Conservation (phyloP, 768 basidiomycete species). For the Xanthoconium purpureum region DNA sequence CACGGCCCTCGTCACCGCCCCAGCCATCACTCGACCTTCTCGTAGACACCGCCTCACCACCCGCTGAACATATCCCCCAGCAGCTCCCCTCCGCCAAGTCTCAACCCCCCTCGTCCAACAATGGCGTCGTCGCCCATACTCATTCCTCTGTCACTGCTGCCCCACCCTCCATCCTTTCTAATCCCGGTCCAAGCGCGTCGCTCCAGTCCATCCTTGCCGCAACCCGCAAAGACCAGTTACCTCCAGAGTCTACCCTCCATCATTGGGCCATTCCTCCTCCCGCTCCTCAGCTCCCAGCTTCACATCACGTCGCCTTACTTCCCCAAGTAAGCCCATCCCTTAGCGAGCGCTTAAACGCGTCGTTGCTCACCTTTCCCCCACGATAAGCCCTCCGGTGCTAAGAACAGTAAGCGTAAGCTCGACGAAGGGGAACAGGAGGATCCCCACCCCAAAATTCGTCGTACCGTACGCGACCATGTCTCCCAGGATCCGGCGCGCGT, state of each 20-base stretch:
- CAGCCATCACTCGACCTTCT: conserved; percentile 41
- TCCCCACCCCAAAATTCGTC: conserved; percentile 73
- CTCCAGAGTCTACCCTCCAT: conserved; percentile 30
- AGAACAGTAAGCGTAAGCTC: conserved; percentile 71
- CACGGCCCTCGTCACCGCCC: conserved; percentile 43
- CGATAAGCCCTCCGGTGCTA: conserved; percentile 32
- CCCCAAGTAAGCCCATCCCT: conserved; percentile 39
- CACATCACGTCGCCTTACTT: conserved; percentile 29
- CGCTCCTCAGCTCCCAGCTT: conserved; percentile 31
- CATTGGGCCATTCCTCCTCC: conserved; percentile 38
- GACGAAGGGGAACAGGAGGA: conserved; percentile 61
- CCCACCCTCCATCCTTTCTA: conserved; percentile 35
- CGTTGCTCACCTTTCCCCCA: conserved; percentile 18
- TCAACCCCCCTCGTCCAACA: conserved; percentile 20
- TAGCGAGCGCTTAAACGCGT: conserved; percentile 30
- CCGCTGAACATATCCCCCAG: conserved; percentile 28
- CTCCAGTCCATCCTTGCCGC: conserved; percentile 39
- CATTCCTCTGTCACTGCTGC: conserved; percentile 32
- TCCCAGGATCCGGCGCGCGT: conserved; percentile 71
- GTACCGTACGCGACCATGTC: conserved; percentile 80
- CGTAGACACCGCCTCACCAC: conserved; percentile 30
- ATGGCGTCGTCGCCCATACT: conserved; percentile 28
- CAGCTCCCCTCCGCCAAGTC: conserved; percentile 31
- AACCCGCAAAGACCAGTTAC: conserved; percentile 31
- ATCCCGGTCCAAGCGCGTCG: conserved; percentile 38